Percentiles rank a stretch among this genome's conserved stretches.
These are phyloP conservation scores for Raphanus raphanistrum DNA, from an alignment of 345 rosid genomes.

Conservation along the genomic window DNA sequence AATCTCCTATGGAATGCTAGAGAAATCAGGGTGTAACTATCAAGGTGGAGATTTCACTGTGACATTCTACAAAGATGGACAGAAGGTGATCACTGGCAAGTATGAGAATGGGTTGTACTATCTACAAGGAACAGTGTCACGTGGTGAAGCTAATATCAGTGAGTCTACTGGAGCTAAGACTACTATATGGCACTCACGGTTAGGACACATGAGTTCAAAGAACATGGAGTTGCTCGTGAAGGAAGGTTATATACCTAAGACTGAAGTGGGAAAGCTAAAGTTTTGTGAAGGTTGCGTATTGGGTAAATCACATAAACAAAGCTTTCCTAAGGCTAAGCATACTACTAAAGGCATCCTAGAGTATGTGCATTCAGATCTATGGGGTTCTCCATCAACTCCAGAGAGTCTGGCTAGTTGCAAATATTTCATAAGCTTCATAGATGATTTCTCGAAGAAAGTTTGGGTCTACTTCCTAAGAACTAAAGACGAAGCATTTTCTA, in stretches of 20 bases:
- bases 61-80: not conserved
- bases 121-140: not conserved
- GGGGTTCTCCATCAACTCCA: not conserved
- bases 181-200: not conserved
- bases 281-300: not conserved
- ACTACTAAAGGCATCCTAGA: not conserved
- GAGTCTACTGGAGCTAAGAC: not conserved
- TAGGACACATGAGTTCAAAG: not conserved
- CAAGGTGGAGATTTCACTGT: not conserved
- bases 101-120: not conserved
- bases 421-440: not conserved
- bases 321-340: not conserved
- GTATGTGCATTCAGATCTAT: not conserved
- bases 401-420: not conserved
- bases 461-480: not conserved
- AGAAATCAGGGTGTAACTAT: not conserved
- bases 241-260: not conserved
- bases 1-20: not conserved
- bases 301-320: not conserved
- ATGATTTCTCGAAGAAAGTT: not conserved
- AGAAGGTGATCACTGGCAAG: not conserved
- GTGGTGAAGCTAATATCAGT: not conserved
- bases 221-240: not conserved
- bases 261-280: not conserved
- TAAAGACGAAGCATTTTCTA: not conserved